Evolutionary conservation across 768 basidiomycete genomes (phyloP).

Genomic region (Leccinum subtestaceum): DNA sequence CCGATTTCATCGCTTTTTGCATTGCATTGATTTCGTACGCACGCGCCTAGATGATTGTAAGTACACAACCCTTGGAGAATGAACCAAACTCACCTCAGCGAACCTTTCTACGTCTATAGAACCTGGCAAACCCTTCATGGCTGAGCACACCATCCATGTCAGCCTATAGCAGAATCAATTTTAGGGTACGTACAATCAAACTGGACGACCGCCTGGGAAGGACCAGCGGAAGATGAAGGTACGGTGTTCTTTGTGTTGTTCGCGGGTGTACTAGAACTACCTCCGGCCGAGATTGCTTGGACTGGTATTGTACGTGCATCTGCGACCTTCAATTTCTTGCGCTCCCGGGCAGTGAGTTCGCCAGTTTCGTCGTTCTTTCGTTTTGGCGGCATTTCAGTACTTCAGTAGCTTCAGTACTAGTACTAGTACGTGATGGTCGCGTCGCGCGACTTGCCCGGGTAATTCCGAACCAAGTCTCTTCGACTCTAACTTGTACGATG

Average conservation of each 20-base stretch:
- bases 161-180: background rate
- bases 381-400: slow-evolving; percentile 40
- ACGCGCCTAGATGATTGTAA: slow-evolving; percentile 54
- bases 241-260: slow-evolving; percentile 26
- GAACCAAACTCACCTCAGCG: slow-evolving; percentile 56
- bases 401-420: no score
- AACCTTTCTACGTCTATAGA: slow-evolving; percentile 88
- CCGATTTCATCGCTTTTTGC: slow-evolving; percentile 80
- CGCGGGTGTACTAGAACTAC: slow-evolving; percentile 7
- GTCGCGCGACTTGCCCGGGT: slow-evolving; percentile 13
- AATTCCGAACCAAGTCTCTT: slow-evolving; percentile 19
- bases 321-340: slow-evolving; percentile 67
- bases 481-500: slow-evolving; percentile 28
- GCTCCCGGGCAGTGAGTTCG: slow-evolving; percentile 43
- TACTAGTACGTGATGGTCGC: background rate
- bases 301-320: slow-evolving; percentile 67
- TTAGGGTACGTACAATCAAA: slow-evolving; percentile 40
- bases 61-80: background rate
- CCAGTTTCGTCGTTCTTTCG: slow-evolving; percentile 34
- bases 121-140: slow-evolving; percentile 59
- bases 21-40: slow-evolving; percentile 90
- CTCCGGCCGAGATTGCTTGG: slow-evolving; percentile 35
- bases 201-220: slow-evolving; percentile 37
- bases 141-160: slow-evolving; percentile 32
- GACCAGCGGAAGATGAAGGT: slow-evolving; percentile 30